Base-by-base conservation (phyloP, 1,284 basidiomycete genomes). In the Cystobasidium pallidum region DNA sequence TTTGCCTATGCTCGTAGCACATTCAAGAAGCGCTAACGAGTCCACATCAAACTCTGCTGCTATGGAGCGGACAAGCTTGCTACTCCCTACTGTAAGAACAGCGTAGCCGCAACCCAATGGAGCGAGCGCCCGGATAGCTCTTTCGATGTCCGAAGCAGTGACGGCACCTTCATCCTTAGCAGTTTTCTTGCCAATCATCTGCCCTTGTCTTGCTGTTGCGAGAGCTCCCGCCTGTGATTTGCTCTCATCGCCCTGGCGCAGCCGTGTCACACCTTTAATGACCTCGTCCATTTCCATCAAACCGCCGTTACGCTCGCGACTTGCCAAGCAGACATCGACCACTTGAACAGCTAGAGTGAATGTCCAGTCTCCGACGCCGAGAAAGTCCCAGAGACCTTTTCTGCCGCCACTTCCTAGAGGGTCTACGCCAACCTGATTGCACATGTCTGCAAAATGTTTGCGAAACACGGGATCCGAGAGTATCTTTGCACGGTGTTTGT, bases 321-420 rank as follows among this genome's bases (percentile, higher is more conserved):
- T 95, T 79, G 88, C 89, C 36, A 98, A 89, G 78, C 95, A 98
- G 19, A 99, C 87, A 80, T 99, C 95, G 59, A 99, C 93, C 75
- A 99, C 90, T 83, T 99, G 95, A 30, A 98, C 92, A 2, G 92
- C 92, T 0, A 99, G 86, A 78, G 96, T 94, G 80, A 92, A 92
- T 78, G 94, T 90, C 92, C 92, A 99, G 80, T 99, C 96, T 7
- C 92, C 88, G 28, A 86, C 76, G 0, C 91, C 92, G 87, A 88
- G 88, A 90, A 92, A 73, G 70, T 79, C 80, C 90, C 91, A 94
- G 2, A 92, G 88, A n/a, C 90, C 90, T 74, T 88, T 88, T 0
- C 90, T 89, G 1, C 77, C 78, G 0, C 81, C 79, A 57, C 76
- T 77, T 0, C 79, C 90, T 21, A 99, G 86, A 0, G 96, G 95